Conservation (phyloP, 2,329 filamentous ascomycete species). For the Claviceps digitariae region DNA sequence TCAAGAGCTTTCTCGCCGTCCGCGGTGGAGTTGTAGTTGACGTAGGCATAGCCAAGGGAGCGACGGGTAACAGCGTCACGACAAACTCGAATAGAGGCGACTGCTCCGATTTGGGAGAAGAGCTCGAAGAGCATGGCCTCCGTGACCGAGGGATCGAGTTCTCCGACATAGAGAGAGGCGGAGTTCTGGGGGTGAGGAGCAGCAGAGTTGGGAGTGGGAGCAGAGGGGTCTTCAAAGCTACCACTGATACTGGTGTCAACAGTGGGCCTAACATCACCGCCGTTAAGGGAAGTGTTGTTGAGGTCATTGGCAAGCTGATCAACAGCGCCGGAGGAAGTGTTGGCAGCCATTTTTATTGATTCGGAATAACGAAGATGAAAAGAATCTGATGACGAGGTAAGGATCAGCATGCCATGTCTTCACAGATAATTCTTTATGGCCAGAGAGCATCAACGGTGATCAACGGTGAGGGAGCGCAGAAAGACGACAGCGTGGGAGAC, state of each 20-base stretch:
- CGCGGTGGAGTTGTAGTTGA: constrained; percentile 97
- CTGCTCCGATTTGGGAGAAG: constrained; percentile 97
- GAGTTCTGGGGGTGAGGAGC: constrained; percentile 77
- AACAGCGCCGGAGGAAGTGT: constrained; percentile 47
- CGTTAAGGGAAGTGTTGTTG: constrained; percentile 55
- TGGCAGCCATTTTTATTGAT: constrained; percentile 43
- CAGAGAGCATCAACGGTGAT: constrained; percentile 1
- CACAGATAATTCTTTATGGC: background rate
- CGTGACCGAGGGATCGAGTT: constrained; percentile 94
- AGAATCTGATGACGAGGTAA: background rate
- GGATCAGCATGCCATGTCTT: constrained; percentile 1
- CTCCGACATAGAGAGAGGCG: constrained; percentile 95
- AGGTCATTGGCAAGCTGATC: constrained; percentile 73
- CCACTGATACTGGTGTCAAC: constrained; percentile 60
- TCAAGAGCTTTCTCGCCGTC: constrained; percentile 98
- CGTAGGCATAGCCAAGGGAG: constrained; percentile 97
- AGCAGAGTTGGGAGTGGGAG: constrained; percentile 56
- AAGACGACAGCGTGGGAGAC: background rate
- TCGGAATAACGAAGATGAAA: constrained; percentile 6
- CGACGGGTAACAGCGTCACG: constrained; percentile 97
- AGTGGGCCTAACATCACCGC: constrained; percentile 51
- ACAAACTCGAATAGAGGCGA: constrained; percentile 98
- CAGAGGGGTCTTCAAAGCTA: constrained; percentile 45
- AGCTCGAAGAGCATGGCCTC: constrained; percentile 99
- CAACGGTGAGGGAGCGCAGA: no score